These are phyloP conservation scores for Flueggea neowawraea DNA, from an alignment of 441 rosid genomes.

Conservation along the genomic window DNA sequence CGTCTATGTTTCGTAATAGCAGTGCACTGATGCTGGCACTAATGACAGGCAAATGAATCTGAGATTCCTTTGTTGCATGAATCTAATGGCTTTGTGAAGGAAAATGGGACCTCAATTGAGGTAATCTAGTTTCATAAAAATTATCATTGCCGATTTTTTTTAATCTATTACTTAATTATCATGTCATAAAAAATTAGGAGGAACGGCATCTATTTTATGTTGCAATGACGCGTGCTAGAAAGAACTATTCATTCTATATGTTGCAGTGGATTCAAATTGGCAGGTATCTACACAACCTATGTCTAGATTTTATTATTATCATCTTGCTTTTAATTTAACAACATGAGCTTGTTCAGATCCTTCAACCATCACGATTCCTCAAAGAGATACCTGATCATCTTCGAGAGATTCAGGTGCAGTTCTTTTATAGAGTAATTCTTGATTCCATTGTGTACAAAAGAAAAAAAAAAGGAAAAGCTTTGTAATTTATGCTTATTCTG, in stretches of 20 bases:
- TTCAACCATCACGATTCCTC: conserved; percentile 93
- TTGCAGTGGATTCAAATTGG: conserved; percentile 86
- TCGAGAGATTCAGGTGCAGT: conserved; percentile 61
- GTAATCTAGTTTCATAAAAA: conserved; percentile 33
- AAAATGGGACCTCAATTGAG: conserved; percentile 66
- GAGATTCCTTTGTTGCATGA: conserved; percentile 92
- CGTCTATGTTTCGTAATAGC: background rate
- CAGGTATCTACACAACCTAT: conserved; percentile 55
- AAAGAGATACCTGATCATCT: conserved; percentile 89
- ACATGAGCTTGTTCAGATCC: conserved; percentile 49
- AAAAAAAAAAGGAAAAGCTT: too few relatives aligned
- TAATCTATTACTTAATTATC: background rate
- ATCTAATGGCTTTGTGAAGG: conserved; percentile 45
- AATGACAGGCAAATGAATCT: conserved; percentile 83
- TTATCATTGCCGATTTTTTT: conserved; percentile 1
- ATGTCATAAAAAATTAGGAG: conserved; percentile 44
- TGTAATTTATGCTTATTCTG: too few relatives aligned
- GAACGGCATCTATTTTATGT: conserved; percentile 91
- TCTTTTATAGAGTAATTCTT: background rate
- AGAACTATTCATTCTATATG: conserved; percentile 74
- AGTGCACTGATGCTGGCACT: conserved; percentile 10
- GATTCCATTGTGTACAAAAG: background rate
- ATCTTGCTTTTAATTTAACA: conserved; percentile 23
- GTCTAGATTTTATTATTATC: conserved; percentile 8
- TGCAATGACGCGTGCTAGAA: conserved; percentile 98